These are phyloP conservation scores for Fonsecaea multimorphosa DNA, from an alignment of 2,329 filamentous ascomycete genomes.

Conservation along the genomic window DNA sequence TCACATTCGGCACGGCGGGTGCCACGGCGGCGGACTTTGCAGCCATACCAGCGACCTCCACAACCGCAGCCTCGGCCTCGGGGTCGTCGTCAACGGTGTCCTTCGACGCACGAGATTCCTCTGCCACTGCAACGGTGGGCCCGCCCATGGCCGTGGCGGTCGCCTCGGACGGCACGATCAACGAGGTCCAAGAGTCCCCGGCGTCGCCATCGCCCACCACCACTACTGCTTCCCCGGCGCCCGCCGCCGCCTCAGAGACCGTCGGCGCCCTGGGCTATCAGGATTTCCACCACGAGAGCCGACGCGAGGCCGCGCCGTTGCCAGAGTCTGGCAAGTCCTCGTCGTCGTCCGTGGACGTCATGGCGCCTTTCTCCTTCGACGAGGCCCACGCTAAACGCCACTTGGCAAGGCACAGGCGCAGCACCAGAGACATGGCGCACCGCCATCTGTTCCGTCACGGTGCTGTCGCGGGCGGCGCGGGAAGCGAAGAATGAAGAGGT, in stretches of 20 bases:
- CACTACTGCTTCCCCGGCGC: neutral
- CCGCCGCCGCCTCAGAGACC: neutral
- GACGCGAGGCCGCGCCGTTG: neutral
- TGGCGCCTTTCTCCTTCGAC: neutral
- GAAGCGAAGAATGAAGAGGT: neutral
- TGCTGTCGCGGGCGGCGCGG: neutral
- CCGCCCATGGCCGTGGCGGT: neutral
- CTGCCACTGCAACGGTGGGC: neutral
- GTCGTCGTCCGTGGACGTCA: neutral
- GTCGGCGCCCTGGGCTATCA: constrained; percentile 6
- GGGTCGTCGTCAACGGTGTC: neutral
- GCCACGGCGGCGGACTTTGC: constrained; percentile 20
- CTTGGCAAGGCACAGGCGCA: constrained; percentile 6
- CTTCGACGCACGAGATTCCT: neutral
- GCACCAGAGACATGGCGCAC: constrained; percentile 1
- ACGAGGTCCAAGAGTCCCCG: neutral
- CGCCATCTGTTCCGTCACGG: constrained; percentile 23
- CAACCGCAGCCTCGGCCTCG: neutral
- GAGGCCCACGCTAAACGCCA: neutral
- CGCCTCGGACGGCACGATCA: neutral
- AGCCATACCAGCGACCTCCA: constrained; percentile 6
- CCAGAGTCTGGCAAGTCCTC: neutral
- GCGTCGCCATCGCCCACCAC: neutral
- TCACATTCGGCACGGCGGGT: constrained; percentile 11
- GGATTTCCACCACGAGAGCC: constrained; percentile 9